Percentiles rank a stretch among this genome's conserved stretches.
These are phyloP conservation scores for Ministeria vibrans DNA, from an alignment of 78 protist species.

Conservation along the genomic window DNA sequence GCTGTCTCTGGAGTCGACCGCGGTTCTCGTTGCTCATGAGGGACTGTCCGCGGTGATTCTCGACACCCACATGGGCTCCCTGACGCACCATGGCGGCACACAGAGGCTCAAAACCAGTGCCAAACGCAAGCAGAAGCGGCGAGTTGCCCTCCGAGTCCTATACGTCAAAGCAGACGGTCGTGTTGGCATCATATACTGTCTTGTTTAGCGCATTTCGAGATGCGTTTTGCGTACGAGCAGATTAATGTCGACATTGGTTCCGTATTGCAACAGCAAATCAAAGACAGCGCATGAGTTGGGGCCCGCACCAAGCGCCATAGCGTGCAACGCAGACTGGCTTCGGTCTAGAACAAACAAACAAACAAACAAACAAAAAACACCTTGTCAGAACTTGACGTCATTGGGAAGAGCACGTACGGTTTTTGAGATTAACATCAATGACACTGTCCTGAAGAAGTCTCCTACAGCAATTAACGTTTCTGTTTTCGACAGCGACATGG, in stretches of 20 bases:
- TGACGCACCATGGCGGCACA: background rate
- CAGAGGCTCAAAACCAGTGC: background rate
- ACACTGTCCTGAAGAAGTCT: background rate
- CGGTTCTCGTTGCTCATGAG: background rate
- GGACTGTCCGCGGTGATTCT: background rate
- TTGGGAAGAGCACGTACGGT: background rate
- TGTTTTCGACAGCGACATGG: background rate
- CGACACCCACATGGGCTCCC: background rate
- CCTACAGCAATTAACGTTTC: background rate
- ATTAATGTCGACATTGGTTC: background rate
- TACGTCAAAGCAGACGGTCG: too few species aligned
- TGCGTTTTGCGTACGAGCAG: too few species aligned
- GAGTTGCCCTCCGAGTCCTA: slow-evolving; percentile 8
- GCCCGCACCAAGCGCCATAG: background rate
- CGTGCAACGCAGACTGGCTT: slow-evolving; percentile 1
- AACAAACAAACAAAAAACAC: too few species aligned
- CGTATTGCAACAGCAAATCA: background rate
- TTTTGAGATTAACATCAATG: background rate
- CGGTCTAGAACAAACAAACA: too few species aligned
- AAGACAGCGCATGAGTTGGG: background rate
- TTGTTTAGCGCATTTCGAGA: too few species aligned
- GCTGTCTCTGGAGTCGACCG: background rate
- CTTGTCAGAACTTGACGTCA: too few species aligned
- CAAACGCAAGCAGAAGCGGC: background rate
- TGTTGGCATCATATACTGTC: too few species aligned